Evolutionary conservation across 2,329 filamentous ascomycete genomes (phyloP).

Genomic region (Phaeosphaeriaceae sp.): DNA sequence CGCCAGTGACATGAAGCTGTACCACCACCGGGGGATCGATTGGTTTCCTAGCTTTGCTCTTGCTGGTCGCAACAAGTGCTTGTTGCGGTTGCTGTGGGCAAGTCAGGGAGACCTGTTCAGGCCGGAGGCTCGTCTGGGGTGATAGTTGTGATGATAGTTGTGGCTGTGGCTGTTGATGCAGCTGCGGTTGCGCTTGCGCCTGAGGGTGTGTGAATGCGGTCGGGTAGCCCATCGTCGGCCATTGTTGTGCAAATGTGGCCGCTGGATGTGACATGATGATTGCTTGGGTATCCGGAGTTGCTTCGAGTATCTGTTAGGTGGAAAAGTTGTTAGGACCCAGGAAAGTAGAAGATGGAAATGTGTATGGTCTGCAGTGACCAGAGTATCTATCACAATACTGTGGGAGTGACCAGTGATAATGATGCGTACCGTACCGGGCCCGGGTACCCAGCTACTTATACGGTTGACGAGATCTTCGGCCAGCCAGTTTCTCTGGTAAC

Average conservation of each 20-base stretch:
- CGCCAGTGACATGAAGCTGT: slow-evolving; percentile 67
- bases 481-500: too few relatives aligned
- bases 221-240: too few relatives aligned
- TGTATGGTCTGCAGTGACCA: neutral
- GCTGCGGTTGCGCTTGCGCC: too few relatives aligned
- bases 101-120: neutral
- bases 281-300: neutral
- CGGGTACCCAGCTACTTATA: too few relatives aligned
- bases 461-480: too few relatives aligned
- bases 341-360: neutral
- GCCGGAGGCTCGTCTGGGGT: neutral
- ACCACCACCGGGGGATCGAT: slow-evolving; percentile 88
- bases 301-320: neutral
- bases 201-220: too few relatives aligned
- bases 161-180: too few relatives aligned
- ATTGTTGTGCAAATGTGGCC: too few relatives aligned
- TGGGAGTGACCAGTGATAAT: too few relatives aligned
- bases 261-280: neutral
- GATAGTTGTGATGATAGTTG: neutral
- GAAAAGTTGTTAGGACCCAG: neutral
- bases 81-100: slow-evolving; percentile 69
- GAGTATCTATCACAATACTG: neutral
- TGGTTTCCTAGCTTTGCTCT: slow-evolving; percentile 82
- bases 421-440: too few relatives aligned
- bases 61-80: slow-evolving; percentile 66